Percentiles rank a stretch among this genome's conserved stretches.
These are phyloP conservation scores for Epicoccum nigrum DNA, from an alignment of 2,329 filamentous ascomycete species.

Conservation along the genomic window DNA sequence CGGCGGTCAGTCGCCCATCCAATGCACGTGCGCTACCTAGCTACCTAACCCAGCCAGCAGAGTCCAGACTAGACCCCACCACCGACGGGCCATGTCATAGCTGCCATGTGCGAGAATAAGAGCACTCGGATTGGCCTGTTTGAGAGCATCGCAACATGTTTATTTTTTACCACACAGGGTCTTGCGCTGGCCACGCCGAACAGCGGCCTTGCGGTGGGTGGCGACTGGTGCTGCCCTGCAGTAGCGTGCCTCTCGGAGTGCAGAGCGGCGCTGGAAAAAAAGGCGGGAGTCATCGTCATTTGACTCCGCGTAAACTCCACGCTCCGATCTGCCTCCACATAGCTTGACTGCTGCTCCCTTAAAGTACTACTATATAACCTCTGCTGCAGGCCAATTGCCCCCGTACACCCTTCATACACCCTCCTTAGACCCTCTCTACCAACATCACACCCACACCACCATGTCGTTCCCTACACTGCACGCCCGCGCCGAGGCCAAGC, in stretches of 20 bases:
- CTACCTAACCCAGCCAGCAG: no score
- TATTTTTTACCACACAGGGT: not conserved
- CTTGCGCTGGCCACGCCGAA: not conserved
- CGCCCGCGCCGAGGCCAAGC: slow-evolving; percentile 51
- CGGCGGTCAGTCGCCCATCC: slow-evolving; percentile 20
- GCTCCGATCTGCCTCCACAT: not conserved
- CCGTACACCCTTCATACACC: not conserved
- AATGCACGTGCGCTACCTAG: slow-evolving; percentile 38
- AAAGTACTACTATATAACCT: no score
- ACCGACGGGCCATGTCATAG: slow-evolving; percentile 1
- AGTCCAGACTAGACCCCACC: slow-evolving; percentile 16
- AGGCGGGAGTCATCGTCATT: slow-evolving; percentile 32
- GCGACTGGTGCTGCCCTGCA: slow-evolving; percentile 18
- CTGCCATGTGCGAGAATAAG: not conserved
- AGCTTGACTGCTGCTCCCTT: no score
- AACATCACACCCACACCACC: slow-evolving; percentile 12
- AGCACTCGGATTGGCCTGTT: slow-evolving; percentile 6
- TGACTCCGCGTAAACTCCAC: slow-evolving; percentile 12
- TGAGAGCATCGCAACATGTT: not conserved
- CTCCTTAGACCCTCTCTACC: not conserved
- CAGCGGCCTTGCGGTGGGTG: not conserved
- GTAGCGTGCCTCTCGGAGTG: slow-evolving; percentile 28
- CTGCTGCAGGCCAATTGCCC: not conserved
- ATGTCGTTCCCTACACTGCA: slow-evolving; percentile 49
- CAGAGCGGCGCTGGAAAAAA: slow-evolving; percentile 6